phyloP scores from a whole-genome alignment of 2,329 filamentous ascomycete species.

The Alternaria rosae region DNA sequence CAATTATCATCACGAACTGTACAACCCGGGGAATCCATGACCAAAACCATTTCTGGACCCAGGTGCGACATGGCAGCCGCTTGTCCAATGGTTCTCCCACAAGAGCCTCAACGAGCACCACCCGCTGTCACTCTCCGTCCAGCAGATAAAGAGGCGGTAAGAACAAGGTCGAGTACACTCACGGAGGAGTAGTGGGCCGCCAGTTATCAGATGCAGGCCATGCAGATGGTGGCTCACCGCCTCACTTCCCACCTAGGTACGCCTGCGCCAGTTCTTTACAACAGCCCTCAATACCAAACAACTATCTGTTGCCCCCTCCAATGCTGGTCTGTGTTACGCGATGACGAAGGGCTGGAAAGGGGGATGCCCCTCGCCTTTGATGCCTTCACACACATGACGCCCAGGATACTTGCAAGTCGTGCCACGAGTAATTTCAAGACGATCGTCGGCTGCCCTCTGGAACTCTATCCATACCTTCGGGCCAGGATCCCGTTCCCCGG shows the following conservation, averaged over 20 bases:
- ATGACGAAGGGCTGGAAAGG: constrained; percentile 40
- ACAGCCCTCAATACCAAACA: constrained; percentile 16
- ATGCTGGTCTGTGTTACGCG: constrained; percentile 23
- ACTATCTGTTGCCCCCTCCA: constrained; percentile 14
- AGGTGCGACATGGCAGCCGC: constrained; percentile 39
- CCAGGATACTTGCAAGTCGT: constrained; percentile 27
- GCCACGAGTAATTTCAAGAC: constrained; percentile 39
- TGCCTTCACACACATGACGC: constrained; percentile 31
- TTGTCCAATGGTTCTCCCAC: constrained; percentile 34
- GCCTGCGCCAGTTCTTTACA: constrained; percentile 27
- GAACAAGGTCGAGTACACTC: constrained; percentile 25
- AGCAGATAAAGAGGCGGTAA: constrained; percentile 47
- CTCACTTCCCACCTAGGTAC: constrained; percentile 18
- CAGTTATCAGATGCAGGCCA: constrained; percentile 30
- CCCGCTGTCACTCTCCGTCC: constrained; percentile 20
- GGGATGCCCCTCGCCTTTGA: constrained; percentile 27
- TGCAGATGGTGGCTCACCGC: constrained; percentile 34
- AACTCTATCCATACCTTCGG: constrained; percentile 43
- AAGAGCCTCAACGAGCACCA: constrained; percentile 25
- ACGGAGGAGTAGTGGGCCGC: constrained; percentile 36
- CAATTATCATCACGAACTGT: background rate
- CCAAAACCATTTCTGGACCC: constrained; percentile 11
- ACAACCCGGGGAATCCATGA: constrained; percentile 12
- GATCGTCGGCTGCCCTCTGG: constrained; percentile 44
- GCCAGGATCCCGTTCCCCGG: constrained; percentile 47